phyloP scores from a whole-genome alignment of 2,329 filamentous ascomycete species.

The Aspergillus unguis region DNA sequence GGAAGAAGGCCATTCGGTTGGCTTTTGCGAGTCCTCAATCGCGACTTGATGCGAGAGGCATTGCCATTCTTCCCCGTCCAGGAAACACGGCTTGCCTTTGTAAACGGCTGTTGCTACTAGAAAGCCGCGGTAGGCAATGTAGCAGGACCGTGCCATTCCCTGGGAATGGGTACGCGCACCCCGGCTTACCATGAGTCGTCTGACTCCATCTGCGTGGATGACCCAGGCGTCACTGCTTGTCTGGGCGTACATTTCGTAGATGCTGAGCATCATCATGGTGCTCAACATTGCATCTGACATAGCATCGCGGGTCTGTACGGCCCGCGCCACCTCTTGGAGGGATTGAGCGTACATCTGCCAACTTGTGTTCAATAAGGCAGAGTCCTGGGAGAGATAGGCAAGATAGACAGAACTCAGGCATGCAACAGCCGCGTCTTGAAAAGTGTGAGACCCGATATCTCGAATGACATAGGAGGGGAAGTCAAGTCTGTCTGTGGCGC shows the following conservation, averaged over 20 bases:
- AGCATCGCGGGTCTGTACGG: constrained; percentile 26
- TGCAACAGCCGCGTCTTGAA: constrained; percentile 26
- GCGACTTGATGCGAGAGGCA: constrained; percentile 23
- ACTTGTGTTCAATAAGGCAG: constrained; percentile 21
- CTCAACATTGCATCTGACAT: constrained; percentile 33
- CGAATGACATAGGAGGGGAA: constrained; percentile 24
- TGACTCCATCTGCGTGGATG: constrained; percentile 36
- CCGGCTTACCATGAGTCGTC: constrained; percentile 34
- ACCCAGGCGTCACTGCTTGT: constrained; percentile 37
- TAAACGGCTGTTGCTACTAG: constrained; percentile 35
- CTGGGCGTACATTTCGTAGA: constrained; percentile 41
- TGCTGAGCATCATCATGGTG: constrained; percentile 37
- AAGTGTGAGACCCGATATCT: constrained; percentile 23
- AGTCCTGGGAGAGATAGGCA: constrained; percentile 24
- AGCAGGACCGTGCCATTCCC: constrained; percentile 35
- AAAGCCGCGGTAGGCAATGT: constrained; percentile 37
- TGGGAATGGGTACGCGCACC: constrained; percentile 28
- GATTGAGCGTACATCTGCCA: constrained; percentile 33
- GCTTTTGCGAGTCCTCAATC: constrained; percentile 20
- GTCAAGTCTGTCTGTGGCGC: constrained; percentile 20
- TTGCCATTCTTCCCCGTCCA: constrained; percentile 34
- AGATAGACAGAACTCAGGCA: constrained; percentile 28
- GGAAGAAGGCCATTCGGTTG: constrained; percentile 8
- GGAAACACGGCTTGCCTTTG: constrained; percentile 34
- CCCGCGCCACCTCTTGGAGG: constrained; percentile 28